Conservation (phyloP, 2,329 filamentous ascomycete species). For the Sporothrix schenckii region DNA sequence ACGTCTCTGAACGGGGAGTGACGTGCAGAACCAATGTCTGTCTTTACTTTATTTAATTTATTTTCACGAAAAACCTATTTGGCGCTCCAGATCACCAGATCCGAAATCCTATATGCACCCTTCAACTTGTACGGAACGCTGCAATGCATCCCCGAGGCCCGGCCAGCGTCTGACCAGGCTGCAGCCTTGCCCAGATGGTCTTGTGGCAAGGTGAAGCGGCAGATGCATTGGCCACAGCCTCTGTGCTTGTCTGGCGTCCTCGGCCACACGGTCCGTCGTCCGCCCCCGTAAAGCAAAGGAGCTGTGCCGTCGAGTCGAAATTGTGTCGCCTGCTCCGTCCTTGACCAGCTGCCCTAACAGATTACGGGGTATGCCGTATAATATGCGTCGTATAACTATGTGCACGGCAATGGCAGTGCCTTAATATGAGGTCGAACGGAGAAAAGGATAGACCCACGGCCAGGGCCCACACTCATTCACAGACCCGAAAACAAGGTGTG, state of each 20-base stretch:
- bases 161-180: constrained; percentile 7
- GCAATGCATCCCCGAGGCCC: not conserved
- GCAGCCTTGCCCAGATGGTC: not conserved
- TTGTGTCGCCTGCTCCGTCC: constrained; percentile 7
- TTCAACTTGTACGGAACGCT: not conserved
- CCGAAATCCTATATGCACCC: too few species aligned
- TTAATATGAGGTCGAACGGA: not conserved
- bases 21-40: not conserved
- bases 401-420: not conserved
- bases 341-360: not conserved
- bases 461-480: not conserved
- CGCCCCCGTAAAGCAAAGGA: not conserved
- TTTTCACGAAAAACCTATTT: too few species aligned
- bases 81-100: not conserved
- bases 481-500: not conserved
- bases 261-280: constrained; percentile 1
- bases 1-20: not conserved
- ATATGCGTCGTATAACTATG: too few species aligned
- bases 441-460: constrained; percentile 3
- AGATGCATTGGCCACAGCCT: not conserved
- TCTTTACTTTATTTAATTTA: not conserved
- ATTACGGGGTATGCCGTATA: not conserved
- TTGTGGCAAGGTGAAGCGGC: not conserved
- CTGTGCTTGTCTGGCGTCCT: not conserved
- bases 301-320: not conserved